Base-by-base conservation (phyloP, 192 early-diverging fungal species). In the Lobosporangium transversale region DNA sequence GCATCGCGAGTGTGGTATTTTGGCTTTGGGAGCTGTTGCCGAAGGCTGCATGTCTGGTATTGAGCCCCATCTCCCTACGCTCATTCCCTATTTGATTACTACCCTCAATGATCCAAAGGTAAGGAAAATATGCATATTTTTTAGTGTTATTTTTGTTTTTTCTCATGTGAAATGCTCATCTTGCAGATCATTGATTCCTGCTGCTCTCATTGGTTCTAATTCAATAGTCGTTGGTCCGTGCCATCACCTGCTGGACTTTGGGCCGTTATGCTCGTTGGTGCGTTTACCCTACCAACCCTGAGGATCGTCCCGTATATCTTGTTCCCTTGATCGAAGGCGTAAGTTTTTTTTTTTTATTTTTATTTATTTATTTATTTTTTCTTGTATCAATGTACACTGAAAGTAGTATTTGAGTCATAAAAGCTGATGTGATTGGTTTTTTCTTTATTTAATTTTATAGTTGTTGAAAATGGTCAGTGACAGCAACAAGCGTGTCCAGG, bases 191-290 rank as follows among this genome's bases (percentile, higher is more conserved):
- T 14, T 40, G 14, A 53, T 43, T 5, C 10, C n/a, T 20, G 31
- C 29, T 48, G 15, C 62, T 47, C 48, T 43, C 62, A 17, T 21
- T 44, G 3, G 53, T 40, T 36, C 8, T 42, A 18, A 7, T 15
- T 50, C 10, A 21, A 30, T 83, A 93, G 91, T 91, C 96, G 8
- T 86, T 98, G 59, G 94, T 99, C 33, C 91, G 96, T 49, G 93
- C 95, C 23, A 99, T 99, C 76, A 93, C 98, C 10, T 99, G 98
- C 83, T 99, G 98, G 98, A 95, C 98, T 31, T 83, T 98, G 49
- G 93, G 95, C 51, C 91, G 98, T 53, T 99, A 97, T 75, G 87
- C 91, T 29, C 85, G 86, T 49, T 98, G 96, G 96, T 86, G 87
- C 51, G 74, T 87, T 55, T 80, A 84, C 68, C 81, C 84, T 23